phyloP scores from a whole-genome alignment of 495 filamentous ascomycete genomes.

The Penicillium canescens region DNA sequence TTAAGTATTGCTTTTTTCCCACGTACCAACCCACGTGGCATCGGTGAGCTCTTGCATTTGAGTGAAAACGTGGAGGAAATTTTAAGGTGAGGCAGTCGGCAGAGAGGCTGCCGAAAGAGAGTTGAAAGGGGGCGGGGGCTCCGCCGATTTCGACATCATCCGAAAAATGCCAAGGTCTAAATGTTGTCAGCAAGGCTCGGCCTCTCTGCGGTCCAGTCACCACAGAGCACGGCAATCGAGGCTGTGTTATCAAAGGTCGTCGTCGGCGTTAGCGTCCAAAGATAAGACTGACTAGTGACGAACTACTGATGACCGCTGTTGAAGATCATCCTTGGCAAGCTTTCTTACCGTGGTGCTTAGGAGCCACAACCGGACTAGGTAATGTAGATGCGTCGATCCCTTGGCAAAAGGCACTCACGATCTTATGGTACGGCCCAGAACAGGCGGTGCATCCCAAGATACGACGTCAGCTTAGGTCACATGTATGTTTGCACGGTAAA shows the following conservation, averaged over 20 bases:
- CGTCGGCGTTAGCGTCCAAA: not conserved
- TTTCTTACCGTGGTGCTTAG: conserved; percentile 9
- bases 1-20: too few relatives aligned
- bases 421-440: conserved; percentile 10
- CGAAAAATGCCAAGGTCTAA: conserved; percentile 2
- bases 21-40: too few relatives aligned
- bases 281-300: conserved; percentile 11
- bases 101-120: too few relatives aligned
- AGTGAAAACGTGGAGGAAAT: too few relatives aligned
- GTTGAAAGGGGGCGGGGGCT: too few relatives aligned
- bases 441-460: not conserved
- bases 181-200: not conserved
- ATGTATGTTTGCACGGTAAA: not conserved
- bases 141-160: not conserved
- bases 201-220: not conserved
- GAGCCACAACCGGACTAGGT: conserved; percentile 5
- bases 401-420: conserved; percentile 3
- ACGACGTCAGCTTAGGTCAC: not conserved
- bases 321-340: conserved; percentile 20
- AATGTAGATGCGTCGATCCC: conserved; percentile 4
- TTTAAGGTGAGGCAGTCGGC: too few relatives aligned
- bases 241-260: conserved; percentile 16
- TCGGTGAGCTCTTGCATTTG: too few relatives aligned
- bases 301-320: conserved; percentile 12
- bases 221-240: conserved; percentile 12